Evolutionary conservation across 2,329 filamentous ascomycete species (phyloP).

Genomic region (Exophiala xenobiotica): DNA sequence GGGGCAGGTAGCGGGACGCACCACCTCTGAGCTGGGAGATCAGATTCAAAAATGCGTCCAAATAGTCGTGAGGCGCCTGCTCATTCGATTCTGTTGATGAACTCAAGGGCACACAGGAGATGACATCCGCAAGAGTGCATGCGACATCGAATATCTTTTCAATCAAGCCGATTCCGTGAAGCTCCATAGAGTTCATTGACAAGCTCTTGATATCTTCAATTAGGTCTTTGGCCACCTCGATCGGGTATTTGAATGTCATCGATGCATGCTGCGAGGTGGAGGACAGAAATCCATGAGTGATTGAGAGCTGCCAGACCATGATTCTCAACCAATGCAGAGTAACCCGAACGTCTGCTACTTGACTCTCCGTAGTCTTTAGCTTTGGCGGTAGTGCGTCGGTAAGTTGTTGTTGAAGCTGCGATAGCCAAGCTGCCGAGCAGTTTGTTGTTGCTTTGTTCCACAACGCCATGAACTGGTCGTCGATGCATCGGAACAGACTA

Average conservation of each 20-base stretch:
- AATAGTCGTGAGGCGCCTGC: slow-evolving; percentile 63
- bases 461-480: slow-evolving; percentile 61
- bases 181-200: slow-evolving; percentile 69
- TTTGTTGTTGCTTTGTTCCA: slow-evolving; percentile 66
- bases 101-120: slow-evolving; percentile 56
- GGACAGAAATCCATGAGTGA: slow-evolving; percentile 66
- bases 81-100: slow-evolving; percentile 3
- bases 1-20: slow-evolving; percentile 71
- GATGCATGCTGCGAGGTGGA: slow-evolving; percentile 58
- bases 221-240: slow-evolving; percentile 63
- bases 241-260: slow-evolving; percentile 63
- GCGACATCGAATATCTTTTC: slow-evolving; percentile 79
- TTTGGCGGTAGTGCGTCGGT: slow-evolving; percentile 23
- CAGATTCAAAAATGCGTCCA: slow-evolving; percentile 67
- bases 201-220: slow-evolving; percentile 68
- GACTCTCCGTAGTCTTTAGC: slow-evolving; percentile 28
- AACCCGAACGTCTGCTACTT: slow-evolving; percentile 45
- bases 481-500: slow-evolving; percentile 64
- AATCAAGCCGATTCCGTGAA: slow-evolving; percentile 73
- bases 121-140: slow-evolving; percentile 69
- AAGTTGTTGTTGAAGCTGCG: slow-evolving; percentile 59
- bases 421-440: slow-evolving; percentile 58
- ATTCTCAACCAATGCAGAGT: slow-evolving; percentile 69
- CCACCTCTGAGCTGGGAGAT: slow-evolving; percentile 71
- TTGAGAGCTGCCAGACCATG: slow-evolving; percentile 71